Evolutionary conservation across 768 basidiomycete genomes (phyloP), one percentile per base, ranked within the genome.

Genomic region (Lyophyllum atratum): DNA sequence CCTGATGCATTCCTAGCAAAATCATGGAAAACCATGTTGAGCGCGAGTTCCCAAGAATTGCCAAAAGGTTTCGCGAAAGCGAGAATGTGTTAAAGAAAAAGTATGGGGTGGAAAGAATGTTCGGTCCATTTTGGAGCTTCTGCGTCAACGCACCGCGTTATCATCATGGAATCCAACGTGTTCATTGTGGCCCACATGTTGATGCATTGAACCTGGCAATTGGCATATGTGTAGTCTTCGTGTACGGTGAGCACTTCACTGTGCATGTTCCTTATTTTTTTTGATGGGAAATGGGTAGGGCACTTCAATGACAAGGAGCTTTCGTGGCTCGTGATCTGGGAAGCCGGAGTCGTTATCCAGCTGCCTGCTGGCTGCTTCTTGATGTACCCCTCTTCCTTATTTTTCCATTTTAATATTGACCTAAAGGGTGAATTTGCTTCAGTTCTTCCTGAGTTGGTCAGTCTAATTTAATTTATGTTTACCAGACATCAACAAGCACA

Each of bases 311-410:
- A 67, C 48, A 39, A 39, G 1, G 25, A 49, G 28, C 44, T 56
- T 2, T 61, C 64, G 3, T 76, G 73, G 73, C 59, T 76, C 1
- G 73, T 72, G 0, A 49, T 76, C 0, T 76, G 72, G 71, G 72
- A 76, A 56, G n/a, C n/a, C n/a, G n/a, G n/a, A n/a, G n/a, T n/a
- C n/a, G n/a, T n/a, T n/a, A n/a, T n/a, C n/a, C n/a, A n/a, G n/a
- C 56, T 76, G 1, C 75, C 71, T 1, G 65, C 73, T 4, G 70
- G 74, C 61, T 64, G 68, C 0, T 34, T 69, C 1, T 31, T 67
- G 0, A 29, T 67, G 21, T 76, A 75, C 46, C 72, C 72, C 0
- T 76, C 73, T 10, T 65, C 71, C 0, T 58, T 76, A 1, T 63
- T 75, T 1, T 66, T 61, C 45, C 72, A 75, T 46, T 75, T 75